Base-by-base conservation (phyloP, 306 rosid genomes). In the Lotus japonicus region DNA sequence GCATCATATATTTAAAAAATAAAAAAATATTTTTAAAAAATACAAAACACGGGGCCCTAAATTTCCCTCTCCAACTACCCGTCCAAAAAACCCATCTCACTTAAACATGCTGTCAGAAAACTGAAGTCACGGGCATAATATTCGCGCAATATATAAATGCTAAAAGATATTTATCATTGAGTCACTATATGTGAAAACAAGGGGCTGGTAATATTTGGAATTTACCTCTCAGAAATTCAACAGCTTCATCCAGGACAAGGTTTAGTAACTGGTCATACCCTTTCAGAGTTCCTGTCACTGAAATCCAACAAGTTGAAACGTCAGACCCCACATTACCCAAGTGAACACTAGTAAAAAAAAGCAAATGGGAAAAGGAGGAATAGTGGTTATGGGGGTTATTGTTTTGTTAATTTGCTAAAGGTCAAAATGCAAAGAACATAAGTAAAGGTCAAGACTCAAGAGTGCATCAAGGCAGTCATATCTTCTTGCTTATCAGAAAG, bases 241-340 rank as follows among this genome's bases (percentile, higher is more conserved):
- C 73, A 15, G 97, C 95, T 82, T 94, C 99, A 58, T 94, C 99
- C 15, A 94, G 77, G 39, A 94, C 97, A 71, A 94, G 99, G 76
- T 94, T 94, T 33, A 94, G 87, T 65, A 94, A 79, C 82, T 94
- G 98, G 74, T 94, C 98, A 73, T 94, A 94, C 61, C 97, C 98
- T 84, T 94, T 94, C 2, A 94, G 82, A 70, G 97, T 94, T 41
- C 99, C 99, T 31, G 96, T 94, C 52, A 94, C 82, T 78, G 82
- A 5, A 58, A 78, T 58, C 52, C 62, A 63, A 74, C 66, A 58
- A 62, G 60, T 18, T 31, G 53, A 44, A 70, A 43, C 45, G 45
- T 46, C 49, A 64, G 31, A 62, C 19, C 21, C 49, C 19, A 0
- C 72, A 66, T 66, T 7, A 15, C 48, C 2, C 66, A 61, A 11